Evolutionary conservation across 2,329 filamentous ascomycete genomes (phyloP).

Genomic region (Trichoderma afroharzianum): DNA sequence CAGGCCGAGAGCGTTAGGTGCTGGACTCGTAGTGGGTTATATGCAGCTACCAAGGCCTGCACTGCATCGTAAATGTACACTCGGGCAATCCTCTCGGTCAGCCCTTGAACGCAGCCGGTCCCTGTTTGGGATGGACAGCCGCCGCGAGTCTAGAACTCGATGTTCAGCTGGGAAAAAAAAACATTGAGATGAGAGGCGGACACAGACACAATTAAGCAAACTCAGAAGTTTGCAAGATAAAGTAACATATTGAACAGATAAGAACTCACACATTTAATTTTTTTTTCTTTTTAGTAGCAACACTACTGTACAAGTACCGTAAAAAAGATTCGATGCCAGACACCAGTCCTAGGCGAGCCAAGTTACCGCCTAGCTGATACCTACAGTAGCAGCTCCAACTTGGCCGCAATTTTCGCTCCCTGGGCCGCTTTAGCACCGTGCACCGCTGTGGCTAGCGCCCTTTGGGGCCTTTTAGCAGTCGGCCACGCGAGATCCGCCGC

Average conservation of each 20-base stretch:
- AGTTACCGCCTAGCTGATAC: neutral
- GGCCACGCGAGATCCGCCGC: conserved; percentile 18
- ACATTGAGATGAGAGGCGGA: neutral
- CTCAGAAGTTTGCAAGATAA: neutral
- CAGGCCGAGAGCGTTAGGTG: neutral
- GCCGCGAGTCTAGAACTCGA: neutral
- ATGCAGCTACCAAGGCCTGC: neutral
- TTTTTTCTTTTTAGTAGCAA: neutral
- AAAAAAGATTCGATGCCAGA: neutral
- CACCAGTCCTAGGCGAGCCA: neutral
- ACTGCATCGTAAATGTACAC: neutral
- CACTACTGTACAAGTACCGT: neutral
- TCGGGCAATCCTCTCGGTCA: neutral
- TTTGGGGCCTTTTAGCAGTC: neutral
- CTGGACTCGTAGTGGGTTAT: neutral
- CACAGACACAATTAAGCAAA: neutral
- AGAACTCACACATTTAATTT: neutral
- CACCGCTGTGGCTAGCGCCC: neutral
- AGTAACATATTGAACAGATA: neutral
- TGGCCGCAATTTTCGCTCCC: neutral
- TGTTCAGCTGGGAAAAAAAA: neutral
- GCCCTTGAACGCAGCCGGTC: neutral
- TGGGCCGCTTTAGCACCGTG: neutral
- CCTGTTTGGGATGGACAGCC: neutral
- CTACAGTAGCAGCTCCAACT: neutral